Evolutionary conservation across 495 filamentous ascomycete species (phyloP), one percentile per base, ranked within the genome.

Genomic region (Neurospora sp.): DNA sequence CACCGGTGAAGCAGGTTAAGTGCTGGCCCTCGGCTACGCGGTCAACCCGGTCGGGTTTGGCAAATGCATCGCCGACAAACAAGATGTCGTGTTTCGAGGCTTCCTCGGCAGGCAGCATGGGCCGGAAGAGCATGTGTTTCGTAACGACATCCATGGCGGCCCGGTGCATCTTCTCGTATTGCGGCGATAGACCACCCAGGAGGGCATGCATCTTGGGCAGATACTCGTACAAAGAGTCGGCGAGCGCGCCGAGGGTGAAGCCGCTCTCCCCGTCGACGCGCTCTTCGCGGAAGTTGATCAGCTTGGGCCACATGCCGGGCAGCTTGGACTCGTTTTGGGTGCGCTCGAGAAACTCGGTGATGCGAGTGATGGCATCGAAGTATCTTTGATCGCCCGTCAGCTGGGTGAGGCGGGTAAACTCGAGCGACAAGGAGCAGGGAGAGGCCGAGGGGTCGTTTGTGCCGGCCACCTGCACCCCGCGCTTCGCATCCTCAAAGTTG

Each of bases 171-270:
- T 78, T 76, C 78, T 81, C 74, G 76, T 82, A 84, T 8, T 79
- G 72, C 3, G 79, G 76, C 14, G 78, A 69, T 16, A 77, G 76
- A 4, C 82, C 82, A 12, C 80, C 79, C 37, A 79, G 71, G 16
- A 84, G 66, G 38, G 85, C 81, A 44, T 84, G 82, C 80, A 87
- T 86, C 79, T 89, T 98, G 11, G 94, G 92, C 46, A 98, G 81
- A 79, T 97, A 97, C 78, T 97, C 94, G 78, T 97, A 97, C 4
- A 92, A 85, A 5, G 92, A 95, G 80, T 97, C 94, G 14, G 92
- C 89, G 82, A 91, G 86, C 6, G 89, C 92, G 37, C 93, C 95
- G 18, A 97, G 82, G 0, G 90, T 91, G 77, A 91, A 98, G 27
- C 77, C 75, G 48, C 69, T 80, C 38, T 83, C 81, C 9, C 62